A percentile compares a stretch with the other conserved stretches of the same genome.
Evolutionary conservation across 108 stramenopile genomes (phyloP).

Genomic region (Cylindrotheca closterium): DNA sequence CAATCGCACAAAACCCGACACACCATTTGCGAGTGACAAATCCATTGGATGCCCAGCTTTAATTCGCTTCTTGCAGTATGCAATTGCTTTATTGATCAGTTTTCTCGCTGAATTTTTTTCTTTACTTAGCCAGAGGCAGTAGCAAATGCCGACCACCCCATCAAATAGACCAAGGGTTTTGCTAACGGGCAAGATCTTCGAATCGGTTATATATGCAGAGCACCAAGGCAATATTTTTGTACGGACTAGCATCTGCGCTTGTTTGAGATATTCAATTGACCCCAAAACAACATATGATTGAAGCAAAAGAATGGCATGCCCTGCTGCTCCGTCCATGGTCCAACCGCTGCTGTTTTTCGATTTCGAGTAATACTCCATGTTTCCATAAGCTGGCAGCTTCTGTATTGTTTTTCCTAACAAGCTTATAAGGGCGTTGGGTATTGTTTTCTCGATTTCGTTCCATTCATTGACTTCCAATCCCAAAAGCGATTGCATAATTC

Average conservation of each 20-base stretch:
- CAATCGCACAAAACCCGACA: not conserved
- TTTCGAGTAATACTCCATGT: not conserved
- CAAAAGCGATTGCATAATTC: not conserved
- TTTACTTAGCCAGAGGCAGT: not conserved
- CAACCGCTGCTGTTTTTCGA: not conserved
- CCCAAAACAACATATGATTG: not conserved
- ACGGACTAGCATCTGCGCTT: not conserved
- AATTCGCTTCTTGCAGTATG: not conserved
- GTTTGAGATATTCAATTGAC: not conserved
- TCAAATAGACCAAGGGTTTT: not conserved
- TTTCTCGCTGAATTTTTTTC: not conserved
- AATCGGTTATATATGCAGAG: not conserved
- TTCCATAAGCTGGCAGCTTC: not conserved
- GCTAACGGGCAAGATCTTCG: not conserved
- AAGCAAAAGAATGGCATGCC: not conserved
- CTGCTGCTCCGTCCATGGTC: not conserved
- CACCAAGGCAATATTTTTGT: not conserved
- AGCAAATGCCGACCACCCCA: not conserved
- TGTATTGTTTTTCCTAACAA: not conserved
- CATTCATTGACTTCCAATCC: not conserved
- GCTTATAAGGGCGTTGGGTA: not conserved
- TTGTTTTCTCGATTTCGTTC: not conserved
- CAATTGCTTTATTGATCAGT: not conserved
- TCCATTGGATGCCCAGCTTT: not conserved
- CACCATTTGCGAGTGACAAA: not conserved